These are phyloP conservation scores for Sporothrix luriei DNA, from an alignment of 2,329 filamentous ascomycete genomes.

Conservation along the genomic window DNA sequence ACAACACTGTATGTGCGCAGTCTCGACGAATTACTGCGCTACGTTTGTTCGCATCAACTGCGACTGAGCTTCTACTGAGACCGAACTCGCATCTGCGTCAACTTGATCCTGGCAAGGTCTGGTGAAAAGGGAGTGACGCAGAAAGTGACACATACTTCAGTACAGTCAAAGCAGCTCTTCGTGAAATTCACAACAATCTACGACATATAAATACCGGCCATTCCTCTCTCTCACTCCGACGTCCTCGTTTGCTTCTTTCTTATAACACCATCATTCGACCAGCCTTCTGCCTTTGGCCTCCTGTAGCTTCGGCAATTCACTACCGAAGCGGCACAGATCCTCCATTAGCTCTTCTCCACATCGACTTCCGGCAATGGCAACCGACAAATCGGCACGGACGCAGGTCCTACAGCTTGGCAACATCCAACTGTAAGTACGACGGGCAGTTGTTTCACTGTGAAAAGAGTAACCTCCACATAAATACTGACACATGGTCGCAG, in stretches of 20 bases:
- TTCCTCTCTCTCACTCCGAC: neutral
- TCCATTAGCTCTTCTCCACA: too few relatives aligned
- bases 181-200: neutral
- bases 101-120: neutral
- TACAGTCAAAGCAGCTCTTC: neutral
- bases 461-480: neutral
- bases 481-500: conserved; percentile 46
- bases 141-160: neutral
- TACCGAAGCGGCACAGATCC: neutral
- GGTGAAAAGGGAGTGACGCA: neutral
- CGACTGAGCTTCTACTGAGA: neutral
- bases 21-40: neutral
- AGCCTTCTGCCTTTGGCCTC: neutral
- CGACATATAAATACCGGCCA: conserved; percentile 1
- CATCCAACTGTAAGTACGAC: conserved; percentile 58
- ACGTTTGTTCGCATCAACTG: neutral
- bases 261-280: neutral
- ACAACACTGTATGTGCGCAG: neutral
- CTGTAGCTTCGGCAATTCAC: neutral
- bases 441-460: too few relatives aligned
- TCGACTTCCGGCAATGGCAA: neutral
- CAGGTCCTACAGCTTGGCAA: conserved; percentile 65
- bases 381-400: conserved; percentile 36
- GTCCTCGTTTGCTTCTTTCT: neutral
- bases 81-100: conserved; percentile 2